Base-by-base conservation (phyloP, 2,329 filamentous ascomycete genomes). In the Piedraia hortae region DNA sequence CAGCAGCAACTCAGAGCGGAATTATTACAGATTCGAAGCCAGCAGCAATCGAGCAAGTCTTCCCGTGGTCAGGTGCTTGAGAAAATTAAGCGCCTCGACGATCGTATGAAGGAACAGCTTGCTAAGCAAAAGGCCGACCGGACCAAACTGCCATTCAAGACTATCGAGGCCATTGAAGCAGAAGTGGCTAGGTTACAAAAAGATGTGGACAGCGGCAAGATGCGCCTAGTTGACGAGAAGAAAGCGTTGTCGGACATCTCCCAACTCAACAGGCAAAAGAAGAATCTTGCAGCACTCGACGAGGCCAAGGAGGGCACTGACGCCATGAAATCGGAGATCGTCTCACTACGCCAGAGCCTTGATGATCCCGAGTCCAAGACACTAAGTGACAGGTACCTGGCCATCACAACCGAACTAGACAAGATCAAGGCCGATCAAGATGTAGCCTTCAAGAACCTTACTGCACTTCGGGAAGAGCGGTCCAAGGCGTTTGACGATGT, bases 151-250 rank as follows among this genome's bases (percentile, higher is more conserved):
- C 54, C 64, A 23, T 93, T 70, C 63, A 90, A 85, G 62, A 77
- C 56, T 35, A 62, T 64, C 24, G 80, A 90, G 26, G 85, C 93
- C 31, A 54, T 97, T 32, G 77, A 93, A 45, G 57, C 59, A 31
- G 65, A 85, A 48, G 85, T 93, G 36, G 59, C 62, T 28, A 56
- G 57, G 23, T 64, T 91, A 24, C 74, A 90, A 34, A 69, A 69
- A 48, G 62, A 82, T 44, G 78, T 93, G 36, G 74, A 89, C 45
- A 62, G 66, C 16, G 82, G 82, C 32, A 71, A 62, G 44, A 80
- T 97, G 71, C 89, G 80, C 53, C 56, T 97, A 22, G 85, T 93
- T 6, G 85, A 97, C 37, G 85, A 93, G 62, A 88, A 77, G 59
- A 93, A 91, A 61, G 68, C 75, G 5, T 58, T 93, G 10, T 53